Conservation (phyloP, 768 basidiomycete species). For the Rhizopogon roseolus region DNA sequence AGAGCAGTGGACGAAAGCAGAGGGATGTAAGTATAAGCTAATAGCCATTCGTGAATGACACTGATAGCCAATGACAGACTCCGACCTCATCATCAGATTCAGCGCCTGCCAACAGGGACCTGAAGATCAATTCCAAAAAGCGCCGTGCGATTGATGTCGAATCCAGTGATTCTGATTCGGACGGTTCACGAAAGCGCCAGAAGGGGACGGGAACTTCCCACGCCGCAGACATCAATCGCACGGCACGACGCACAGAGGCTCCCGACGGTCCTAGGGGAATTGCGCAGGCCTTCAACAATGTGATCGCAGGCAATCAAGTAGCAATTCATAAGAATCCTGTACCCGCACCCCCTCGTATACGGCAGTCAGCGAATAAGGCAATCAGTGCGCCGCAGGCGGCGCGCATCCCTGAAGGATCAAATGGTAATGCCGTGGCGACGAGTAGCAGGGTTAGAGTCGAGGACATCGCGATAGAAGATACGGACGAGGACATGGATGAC, state of each 20-base stretch:
- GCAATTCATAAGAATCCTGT: too few species aligned
- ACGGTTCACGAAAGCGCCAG: not conserved
- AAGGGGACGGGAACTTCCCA: not conserved
- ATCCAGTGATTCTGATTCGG: not conserved
- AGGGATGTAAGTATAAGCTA: not conserved
- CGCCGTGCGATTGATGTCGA: not conserved
- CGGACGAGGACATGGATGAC: not conserved
- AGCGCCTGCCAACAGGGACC: too few species aligned
- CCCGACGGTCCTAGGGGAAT: too few species aligned
- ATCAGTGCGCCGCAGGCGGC: not conserved
- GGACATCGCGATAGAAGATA: not conserved
- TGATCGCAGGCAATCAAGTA: too few species aligned
- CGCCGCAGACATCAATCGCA: too few species aligned
- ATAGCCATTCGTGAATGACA: not conserved
- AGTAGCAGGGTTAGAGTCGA: not conserved
- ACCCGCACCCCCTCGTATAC: too few species aligned
- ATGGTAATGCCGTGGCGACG: not conserved
- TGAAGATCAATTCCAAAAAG: not conserved
- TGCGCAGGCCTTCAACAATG: too few species aligned
- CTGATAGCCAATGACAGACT: not conserved
- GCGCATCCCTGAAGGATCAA: not conserved
- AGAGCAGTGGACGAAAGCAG: not conserved
- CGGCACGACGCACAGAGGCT: too few species aligned
- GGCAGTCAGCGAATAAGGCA: too few species aligned
- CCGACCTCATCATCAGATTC: not conserved